Evolutionary conservation across 345 rosid genomes (phyloP).

Genomic region (Pseudoturritis turrita): DNA sequence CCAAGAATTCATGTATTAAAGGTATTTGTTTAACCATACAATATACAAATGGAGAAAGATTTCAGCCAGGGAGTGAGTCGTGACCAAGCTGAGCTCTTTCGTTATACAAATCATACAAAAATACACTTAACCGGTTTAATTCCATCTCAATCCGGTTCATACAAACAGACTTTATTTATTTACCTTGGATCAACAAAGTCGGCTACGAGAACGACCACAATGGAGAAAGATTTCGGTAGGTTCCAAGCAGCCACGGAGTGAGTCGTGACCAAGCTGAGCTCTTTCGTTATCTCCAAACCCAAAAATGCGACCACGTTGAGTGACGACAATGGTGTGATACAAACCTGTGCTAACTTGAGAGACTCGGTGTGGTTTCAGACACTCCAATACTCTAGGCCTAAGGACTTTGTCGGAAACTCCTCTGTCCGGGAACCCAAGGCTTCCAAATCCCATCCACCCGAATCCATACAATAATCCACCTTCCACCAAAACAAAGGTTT

Average conservation of each 20-base stretch:
- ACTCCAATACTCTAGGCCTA: constrained; percentile 63
- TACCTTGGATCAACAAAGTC: constrained; percentile 17
- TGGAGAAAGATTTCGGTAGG: constrained; percentile 81
- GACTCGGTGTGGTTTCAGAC: constrained; percentile 61
- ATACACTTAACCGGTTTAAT: constrained; percentile 2
- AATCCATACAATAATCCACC: constrained; percentile 72
- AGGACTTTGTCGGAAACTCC: constrained; percentile 66
- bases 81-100: constrained; percentile 87
- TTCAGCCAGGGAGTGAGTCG: constrained; percentile 62
- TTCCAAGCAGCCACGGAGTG: constrained; percentile 63
- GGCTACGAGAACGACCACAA: constrained; percentile 32
- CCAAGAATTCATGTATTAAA: too few relatives aligned
- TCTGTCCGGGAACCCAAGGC: constrained; percentile 89
- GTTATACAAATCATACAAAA: constrained; percentile 33
- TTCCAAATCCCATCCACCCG: constrained; percentile 90
- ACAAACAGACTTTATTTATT: constrained; percentile 7
- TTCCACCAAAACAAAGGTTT: constrained; percentile 83
- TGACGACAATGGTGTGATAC: constrained; percentile 85
- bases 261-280: constrained; percentile 89
- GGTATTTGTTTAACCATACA: neutral
- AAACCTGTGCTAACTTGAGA: constrained; percentile 88
- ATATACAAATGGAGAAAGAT: constrained; percentile 42
- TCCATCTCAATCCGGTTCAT: constrained; percentile 3
- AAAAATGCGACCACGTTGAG: constrained; percentile 55
- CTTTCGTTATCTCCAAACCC: constrained; percentile 95